Percentiles rank a stretch among this genome's conserved stretches.
phyloP scores from a whole-genome alignment of 176 grass and related monocot species.

The Pontederia crassipes region DNA sequence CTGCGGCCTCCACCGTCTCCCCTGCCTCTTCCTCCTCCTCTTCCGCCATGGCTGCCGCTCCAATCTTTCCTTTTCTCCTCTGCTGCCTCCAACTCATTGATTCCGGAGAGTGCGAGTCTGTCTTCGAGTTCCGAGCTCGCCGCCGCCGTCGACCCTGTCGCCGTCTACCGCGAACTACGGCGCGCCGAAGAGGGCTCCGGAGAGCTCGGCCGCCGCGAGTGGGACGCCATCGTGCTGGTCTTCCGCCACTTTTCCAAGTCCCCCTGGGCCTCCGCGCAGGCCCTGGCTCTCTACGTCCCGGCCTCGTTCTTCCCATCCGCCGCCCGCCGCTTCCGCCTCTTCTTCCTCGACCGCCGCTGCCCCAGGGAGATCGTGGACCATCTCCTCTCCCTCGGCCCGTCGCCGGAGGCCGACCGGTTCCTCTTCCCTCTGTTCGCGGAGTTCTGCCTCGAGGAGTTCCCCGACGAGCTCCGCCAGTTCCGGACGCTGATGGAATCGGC shows the following conservation, averaged over 20 bases:
- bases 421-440: constrained; percentile 69
- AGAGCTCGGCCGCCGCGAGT: constrained; percentile 27
- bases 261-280: constrained; percentile 60
- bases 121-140: background rate
- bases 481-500: constrained; percentile 48
- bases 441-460: constrained; percentile 46
- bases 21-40: background rate
- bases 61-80: constrained; percentile 13
- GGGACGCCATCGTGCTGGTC: constrained; percentile 33
- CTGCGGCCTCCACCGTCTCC: background rate
- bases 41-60: constrained; percentile 14
- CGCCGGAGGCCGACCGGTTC: constrained; percentile 36
- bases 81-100: background rate
- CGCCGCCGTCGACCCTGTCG: constrained; percentile 14
- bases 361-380: constrained; percentile 19
- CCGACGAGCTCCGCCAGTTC: constrained; percentile 41
- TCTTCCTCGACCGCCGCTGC: constrained; percentile 47
- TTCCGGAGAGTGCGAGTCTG: background rate
- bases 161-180: constrained; percentile 56
- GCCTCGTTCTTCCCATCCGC: constrained; percentile 45
- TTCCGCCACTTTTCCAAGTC: constrained; percentile 56
- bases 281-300: constrained; percentile 73
- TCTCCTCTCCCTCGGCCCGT: constrained; percentile 25
- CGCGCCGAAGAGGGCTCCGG: constrained; percentile 13
- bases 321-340: constrained; percentile 39